Conservation (phyloP, 2,329 filamentous ascomycete genomes). For the Colletotrichum musicola region DNA sequence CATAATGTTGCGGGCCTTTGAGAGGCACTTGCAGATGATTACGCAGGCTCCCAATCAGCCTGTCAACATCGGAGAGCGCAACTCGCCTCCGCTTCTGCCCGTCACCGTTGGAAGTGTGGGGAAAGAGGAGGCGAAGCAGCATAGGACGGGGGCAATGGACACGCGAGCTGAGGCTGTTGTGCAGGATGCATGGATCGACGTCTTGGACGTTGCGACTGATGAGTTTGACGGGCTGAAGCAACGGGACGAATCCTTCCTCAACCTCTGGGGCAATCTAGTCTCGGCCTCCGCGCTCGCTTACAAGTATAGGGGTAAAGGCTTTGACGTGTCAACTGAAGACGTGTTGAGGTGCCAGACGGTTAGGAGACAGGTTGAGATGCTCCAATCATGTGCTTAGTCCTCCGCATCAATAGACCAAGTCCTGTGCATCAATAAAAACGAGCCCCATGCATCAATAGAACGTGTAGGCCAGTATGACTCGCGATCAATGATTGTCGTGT, state of each 20-base stretch:
- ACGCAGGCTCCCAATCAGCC: not conserved
- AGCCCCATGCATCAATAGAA: too few relatives aligned
- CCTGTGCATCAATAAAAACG: too few relatives aligned
- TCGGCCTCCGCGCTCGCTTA: conserved; percentile 17
- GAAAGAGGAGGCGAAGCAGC: not conserved
- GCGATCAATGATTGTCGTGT: too few relatives aligned
- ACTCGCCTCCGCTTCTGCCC: not conserved
- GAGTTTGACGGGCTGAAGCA: not conserved
- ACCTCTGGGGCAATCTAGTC: conserved; percentile 15
- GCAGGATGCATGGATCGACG: not conserved
- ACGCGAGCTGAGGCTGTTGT: not conserved
- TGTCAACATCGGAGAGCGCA: not conserved
- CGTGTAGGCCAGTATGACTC: too few relatives aligned
- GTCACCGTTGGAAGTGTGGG: not conserved
- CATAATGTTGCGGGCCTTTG: conserved; percentile 5
- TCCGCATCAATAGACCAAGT: too few relatives aligned
- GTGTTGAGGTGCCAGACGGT: conserved; percentile 9
- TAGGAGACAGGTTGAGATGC: not conserved
- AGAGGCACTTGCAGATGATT: not conserved
- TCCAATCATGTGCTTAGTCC: not conserved
- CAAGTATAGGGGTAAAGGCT: not conserved
- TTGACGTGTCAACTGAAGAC: conserved; percentile 13
- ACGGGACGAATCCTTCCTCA: not conserved
- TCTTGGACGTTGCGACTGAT: not conserved
- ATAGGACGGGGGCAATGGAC: too few relatives aligned